Conservation (phyloP, 2,329 filamentous ascomycete species). For the Blumeriella jaapii region DNA sequence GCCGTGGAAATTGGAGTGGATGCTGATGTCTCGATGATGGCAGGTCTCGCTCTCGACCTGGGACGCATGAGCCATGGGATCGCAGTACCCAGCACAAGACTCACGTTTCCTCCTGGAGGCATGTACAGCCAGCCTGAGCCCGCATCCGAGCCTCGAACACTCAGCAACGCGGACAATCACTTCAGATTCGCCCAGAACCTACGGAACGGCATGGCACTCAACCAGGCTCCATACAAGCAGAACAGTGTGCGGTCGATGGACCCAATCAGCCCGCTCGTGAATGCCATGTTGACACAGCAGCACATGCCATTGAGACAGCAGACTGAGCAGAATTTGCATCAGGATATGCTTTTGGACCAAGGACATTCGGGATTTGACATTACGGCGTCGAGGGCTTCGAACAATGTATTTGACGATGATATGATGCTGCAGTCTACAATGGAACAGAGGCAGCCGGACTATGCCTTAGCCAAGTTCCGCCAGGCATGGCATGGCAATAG, state of each 20-base stretch:
- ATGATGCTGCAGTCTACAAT: background rate
- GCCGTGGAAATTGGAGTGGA: too few species aligned
- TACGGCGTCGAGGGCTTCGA: background rate
- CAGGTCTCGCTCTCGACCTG: too few species aligned
- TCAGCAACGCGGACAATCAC: constrained; percentile 20
- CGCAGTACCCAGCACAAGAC: constrained; percentile 8
- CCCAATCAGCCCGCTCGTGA: constrained; percentile 15
- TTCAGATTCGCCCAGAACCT: constrained; percentile 21
- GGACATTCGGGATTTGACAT: background rate
- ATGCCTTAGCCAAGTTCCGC: constrained; percentile 6
- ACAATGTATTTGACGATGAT: background rate
- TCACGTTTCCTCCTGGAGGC: constrained; percentile 17
- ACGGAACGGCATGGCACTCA: constrained; percentile 12
- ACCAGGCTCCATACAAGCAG: constrained; percentile 4
- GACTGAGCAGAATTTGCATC: background rate
- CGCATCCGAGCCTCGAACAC: constrained; percentile 8
- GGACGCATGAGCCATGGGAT: too few species aligned
- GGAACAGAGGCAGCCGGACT: background rate
- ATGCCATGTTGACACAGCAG: constrained; percentile 18
- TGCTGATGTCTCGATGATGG: too few species aligned
- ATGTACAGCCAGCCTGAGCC: constrained; percentile 12
- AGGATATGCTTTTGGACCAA: background rate
- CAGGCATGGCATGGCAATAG: constrained; percentile 10
- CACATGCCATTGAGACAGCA: constrained; percentile 8
- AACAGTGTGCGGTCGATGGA: constrained; percentile 8